Base-by-base conservation (phyloP, 805 yeast species). In the Sugiyamaella valdiviana region DNA sequence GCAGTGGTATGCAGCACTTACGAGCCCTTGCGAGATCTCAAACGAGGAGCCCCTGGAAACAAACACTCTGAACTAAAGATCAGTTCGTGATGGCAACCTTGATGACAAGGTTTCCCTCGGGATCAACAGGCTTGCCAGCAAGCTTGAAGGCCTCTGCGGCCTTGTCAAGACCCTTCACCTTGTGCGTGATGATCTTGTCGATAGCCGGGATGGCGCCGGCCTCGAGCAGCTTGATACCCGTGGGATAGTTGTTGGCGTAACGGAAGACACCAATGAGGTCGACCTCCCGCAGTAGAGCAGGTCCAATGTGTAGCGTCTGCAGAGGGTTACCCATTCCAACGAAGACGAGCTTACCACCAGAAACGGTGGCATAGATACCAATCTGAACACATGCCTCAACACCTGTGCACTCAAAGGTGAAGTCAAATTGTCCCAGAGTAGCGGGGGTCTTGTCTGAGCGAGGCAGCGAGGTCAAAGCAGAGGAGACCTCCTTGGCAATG, bases 351-450 rank as follows among this genome's bases (percentile, higher is more conserved):
- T 80, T 71, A 21, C 95, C 95, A 51, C 87, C 89, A 36, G 79
- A 72, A 41, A 69, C 75, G 48, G 85, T 71, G 29, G 79, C 73
- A 46, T 75, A 70, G 40, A 87, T 75, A 44, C 87, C 93, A 53
- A 80, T 73, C 55, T 79, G 75, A 52, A 87, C 82, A 57, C 95
- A 85, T 26, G 77, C 74, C 57, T 79, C 86, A 43, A 86, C 88
- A 49, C 96, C 96, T 10, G 95, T 80, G 52, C 90, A 85, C 65
- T 88, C 96, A 64, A 87, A 74, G 14, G 85, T 83, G 43, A 48
- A 36, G 9, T 56, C 61, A 58, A 60, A 67, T 58, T 60, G 42
- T 58, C 68, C 42, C 54, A 65, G 36, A 14, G 39, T 16, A 7
- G 42, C 22, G 3, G 60, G 59, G 2, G 57, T 62, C 6, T 69